phyloP scores from a whole-genome alignment of 208 protist species.

The Trypanosoma cruzi region DNA sequence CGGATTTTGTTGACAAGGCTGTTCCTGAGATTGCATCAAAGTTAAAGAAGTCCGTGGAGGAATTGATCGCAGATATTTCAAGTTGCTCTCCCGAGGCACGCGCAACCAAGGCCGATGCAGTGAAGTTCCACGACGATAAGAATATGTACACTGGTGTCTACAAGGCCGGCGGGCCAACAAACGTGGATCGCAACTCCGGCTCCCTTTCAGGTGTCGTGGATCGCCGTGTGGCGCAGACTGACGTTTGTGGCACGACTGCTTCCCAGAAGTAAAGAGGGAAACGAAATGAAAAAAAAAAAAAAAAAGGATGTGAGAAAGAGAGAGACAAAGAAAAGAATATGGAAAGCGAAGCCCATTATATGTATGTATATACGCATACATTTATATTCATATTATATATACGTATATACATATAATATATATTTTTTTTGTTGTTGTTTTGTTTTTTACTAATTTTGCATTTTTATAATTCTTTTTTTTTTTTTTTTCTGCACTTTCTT shows the following conservation, averaged over 20 bases:
- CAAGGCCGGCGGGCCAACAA: constrained; percentile 89
- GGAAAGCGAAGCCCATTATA: neutral
- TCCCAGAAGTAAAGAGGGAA: constrained; percentile 78
- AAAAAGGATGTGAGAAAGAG: constrained; percentile 22
- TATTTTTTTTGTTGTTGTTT: constrained; percentile 18
- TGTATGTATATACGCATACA: neutral
- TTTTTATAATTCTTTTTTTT: constrained; percentile 25
- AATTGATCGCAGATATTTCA: constrained; percentile 58
- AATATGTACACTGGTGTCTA: constrained; percentile 89
- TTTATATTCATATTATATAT: constrained; percentile 18
- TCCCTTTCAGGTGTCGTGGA: constrained; percentile 87
- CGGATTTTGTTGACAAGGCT: constrained; percentile 66
- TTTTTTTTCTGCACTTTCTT: constrained; percentile 1
- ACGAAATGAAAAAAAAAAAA: too few species aligned
- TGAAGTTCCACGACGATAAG: constrained; percentile 93
- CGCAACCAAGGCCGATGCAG: constrained; percentile 82
- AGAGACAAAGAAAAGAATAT: neutral
- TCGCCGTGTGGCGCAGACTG: constrained; percentile 67
- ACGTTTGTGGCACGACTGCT: constrained; percentile 76
- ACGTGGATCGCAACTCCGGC: constrained; percentile 87
- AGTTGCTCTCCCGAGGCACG: constrained; percentile 54
- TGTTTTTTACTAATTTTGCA: neutral
- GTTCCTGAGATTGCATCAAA: constrained; percentile 88
- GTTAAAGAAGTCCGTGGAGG: constrained; percentile 80
- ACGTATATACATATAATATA: neutral